Base-by-base conservation (phyloP, 1,139 yeast genomes). In the Kodamaea arcana region DNA sequence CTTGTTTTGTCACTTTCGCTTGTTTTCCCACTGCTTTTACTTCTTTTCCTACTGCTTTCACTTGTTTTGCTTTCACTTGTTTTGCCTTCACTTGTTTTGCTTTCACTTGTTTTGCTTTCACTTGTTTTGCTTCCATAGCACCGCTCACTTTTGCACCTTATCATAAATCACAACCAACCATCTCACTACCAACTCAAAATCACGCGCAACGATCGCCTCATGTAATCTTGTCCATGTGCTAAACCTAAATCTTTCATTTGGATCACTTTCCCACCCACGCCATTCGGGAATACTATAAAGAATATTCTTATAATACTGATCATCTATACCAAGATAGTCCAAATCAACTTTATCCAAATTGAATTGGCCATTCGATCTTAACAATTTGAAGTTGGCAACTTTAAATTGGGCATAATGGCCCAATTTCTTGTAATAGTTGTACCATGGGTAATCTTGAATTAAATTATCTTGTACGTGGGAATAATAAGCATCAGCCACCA, bases 391-490 rank as follows among this genome's bases (percentile, higher is more conserved):
- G 46, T 81, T 81, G 9, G 76, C 61, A 16, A 73, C 56, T 41
- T 79, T 75, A 42, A 81, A 66, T 39, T 73, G 72, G 12, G 82
- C 72, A 41, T 78, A 80, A 11, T 79, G 64, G 33, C 63, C 69
- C 24, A 83, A 49, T 51, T 84, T 84, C 42, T 69, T 72, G 46
- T 67, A 70, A 37, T 71, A 62, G 44, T 67, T 65, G 60, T 80
- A 83, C 85, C 92, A 81, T 1, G 94, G 86, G 46, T 74, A 80
- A 47, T 83, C 94, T 31, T 68, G 62, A 2, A 65, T 57, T 33
- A 81, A 69, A 17, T 69, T 64, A 2, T 56, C 56, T 44, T 75
- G 78, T 12, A 83, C 63, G 2, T 52, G 49, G 9, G 46, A 40
- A 25, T 62, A 63, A 43, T 61, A 63, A 2, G 37, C 42, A 41